Conservation (phyloP, 169 alveolate genomes). For the Eimeria falciformis region DNA sequence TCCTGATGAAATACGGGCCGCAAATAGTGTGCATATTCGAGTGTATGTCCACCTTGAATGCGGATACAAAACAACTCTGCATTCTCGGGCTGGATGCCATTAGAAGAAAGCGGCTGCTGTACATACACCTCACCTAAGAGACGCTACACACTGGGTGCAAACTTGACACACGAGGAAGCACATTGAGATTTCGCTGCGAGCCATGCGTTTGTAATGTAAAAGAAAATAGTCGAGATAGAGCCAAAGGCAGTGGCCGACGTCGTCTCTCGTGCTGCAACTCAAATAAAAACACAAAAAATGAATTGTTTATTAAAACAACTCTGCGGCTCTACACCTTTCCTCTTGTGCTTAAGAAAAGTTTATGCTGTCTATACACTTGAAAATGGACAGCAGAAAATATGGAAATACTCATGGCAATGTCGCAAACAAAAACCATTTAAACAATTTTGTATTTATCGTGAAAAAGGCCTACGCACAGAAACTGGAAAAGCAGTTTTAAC, state of each 20-base stretch:
- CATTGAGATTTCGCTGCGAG: constrained; percentile 59
- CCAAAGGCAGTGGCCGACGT: constrained; percentile 73
- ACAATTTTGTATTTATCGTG: too few relatives aligned
- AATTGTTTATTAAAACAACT: too few relatives aligned
- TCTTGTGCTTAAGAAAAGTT: too few relatives aligned
- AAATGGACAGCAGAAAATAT: too few relatives aligned
- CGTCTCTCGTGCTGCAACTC: constrained; percentile 20
- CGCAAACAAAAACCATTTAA: too few relatives aligned
- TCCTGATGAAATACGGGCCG: neutral
- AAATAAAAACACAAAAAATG: neutral
- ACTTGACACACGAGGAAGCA: constrained; percentile 59
- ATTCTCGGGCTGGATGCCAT: neutral
- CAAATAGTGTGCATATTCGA: too few relatives aligned
- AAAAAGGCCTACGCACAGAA: neutral
- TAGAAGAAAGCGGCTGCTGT: too few relatives aligned
- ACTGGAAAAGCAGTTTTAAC: constrained; percentile 61
- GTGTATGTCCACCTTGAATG: too few relatives aligned
- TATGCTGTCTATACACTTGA: too few relatives aligned
- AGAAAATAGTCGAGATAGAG: constrained; percentile 48
- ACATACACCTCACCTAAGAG: neutral
- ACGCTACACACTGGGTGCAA: constrained; percentile 37
- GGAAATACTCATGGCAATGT: neutral
- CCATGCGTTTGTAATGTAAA: neutral
- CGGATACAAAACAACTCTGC: neutral
- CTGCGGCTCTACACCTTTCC: too few relatives aligned